Conservation (phyloP, 148 eudicot genomes). For the Polygonum aviculare region DNA sequence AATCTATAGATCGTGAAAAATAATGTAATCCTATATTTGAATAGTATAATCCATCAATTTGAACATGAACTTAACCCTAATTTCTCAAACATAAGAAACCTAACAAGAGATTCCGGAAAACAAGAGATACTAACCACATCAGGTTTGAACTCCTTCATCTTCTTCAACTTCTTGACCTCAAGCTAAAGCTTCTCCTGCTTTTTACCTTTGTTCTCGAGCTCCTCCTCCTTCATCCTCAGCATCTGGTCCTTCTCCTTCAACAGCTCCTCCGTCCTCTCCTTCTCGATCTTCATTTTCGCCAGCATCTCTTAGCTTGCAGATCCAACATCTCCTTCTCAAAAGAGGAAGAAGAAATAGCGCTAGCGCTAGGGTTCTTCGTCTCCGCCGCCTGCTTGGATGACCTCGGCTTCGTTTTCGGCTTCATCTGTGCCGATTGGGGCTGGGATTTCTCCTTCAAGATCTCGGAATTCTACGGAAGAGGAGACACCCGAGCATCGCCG, state of each 20-base stretch:
- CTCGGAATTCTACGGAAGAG: constrained; percentile 17
- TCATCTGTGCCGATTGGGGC: constrained; percentile 37
- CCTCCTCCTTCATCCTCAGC: constrained; percentile 59
- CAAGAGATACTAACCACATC: constrained; percentile 37
- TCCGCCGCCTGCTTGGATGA: constrained; percentile 7
- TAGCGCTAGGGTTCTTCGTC: not conserved
- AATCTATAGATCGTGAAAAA: too few relatives aligned
- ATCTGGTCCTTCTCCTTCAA: constrained; percentile 67
- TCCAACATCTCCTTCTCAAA: constrained; percentile 68
- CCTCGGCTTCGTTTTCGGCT: constrained; percentile 20
- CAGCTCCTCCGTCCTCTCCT: constrained; percentile 63
- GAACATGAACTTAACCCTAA: too few relatives aligned
- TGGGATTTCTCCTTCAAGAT: constrained; percentile 54
- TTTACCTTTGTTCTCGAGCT: constrained; percentile 24
- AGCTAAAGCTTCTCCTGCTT: constrained; percentile 55
- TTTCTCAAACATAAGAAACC: not conserved
- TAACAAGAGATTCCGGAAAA: not conserved
- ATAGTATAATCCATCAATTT: too few relatives aligned
- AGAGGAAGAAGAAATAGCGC: not conserved
- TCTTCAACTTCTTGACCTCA: constrained; percentile 82
- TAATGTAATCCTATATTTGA: too few relatives aligned
- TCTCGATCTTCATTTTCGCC: constrained; percentile 66
- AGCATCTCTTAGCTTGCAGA: constrained; percentile 60
- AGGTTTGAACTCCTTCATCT: constrained; percentile 86
- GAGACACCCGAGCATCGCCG: constrained; percentile 4